These are phyloP conservation scores for Sporothrix brasiliensis DNA, from an alignment of 2,329 filamentous ascomycete species.

Conservation along the genomic window DNA sequence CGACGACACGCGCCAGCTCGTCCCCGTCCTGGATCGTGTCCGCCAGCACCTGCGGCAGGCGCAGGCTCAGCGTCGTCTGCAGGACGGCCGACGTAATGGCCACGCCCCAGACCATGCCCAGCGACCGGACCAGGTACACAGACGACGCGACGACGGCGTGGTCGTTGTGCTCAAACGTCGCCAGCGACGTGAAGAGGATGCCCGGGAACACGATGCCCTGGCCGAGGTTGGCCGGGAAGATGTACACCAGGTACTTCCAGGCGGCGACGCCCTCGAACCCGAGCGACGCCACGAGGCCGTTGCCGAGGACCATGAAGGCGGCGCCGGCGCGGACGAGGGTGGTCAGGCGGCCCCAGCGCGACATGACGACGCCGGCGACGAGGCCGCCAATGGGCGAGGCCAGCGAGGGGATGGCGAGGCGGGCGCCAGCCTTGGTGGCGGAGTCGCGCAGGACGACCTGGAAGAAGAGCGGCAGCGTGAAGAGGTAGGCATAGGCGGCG, in stretches of 20 bases:
- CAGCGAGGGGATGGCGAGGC: conserved; percentile 65
- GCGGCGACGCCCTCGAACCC: conserved; percentile 47
- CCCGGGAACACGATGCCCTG: conserved; percentile 63
- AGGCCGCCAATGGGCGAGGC: conserved; percentile 61
- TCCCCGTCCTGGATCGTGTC: conserved; percentile 58
- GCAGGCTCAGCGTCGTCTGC: conserved; percentile 61
- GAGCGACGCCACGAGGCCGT: conserved; percentile 46
- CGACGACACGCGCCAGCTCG: conserved; percentile 55
- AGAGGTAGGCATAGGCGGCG: conserved; percentile 66
- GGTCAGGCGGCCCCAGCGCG: conserved; percentile 51
- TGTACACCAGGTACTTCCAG: conserved; percentile 60
- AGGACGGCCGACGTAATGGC: conserved; percentile 64
- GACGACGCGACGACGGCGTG: conserved; percentile 31
- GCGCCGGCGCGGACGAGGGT: conserved; percentile 56
- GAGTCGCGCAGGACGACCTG: conserved; percentile 67
- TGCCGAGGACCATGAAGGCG: conserved; percentile 57
- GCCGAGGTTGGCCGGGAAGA: conserved; percentile 62
- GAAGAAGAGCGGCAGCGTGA: conserved; percentile 71
- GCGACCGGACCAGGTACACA: conserved; percentile 64
- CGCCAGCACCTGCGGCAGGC: conserved; percentile 57
- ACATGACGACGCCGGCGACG: conserved; percentile 61
- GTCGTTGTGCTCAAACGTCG: conserved; percentile 61
- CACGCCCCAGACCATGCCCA: conserved; percentile 67
- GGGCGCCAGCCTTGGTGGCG: conserved; percentile 64
- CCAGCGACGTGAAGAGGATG: conserved; percentile 63